These are phyloP conservation scores for Rhodotorula sp. DNA, from an alignment of 1,284 basidiomycete species.

Conservation along the genomic window DNA sequence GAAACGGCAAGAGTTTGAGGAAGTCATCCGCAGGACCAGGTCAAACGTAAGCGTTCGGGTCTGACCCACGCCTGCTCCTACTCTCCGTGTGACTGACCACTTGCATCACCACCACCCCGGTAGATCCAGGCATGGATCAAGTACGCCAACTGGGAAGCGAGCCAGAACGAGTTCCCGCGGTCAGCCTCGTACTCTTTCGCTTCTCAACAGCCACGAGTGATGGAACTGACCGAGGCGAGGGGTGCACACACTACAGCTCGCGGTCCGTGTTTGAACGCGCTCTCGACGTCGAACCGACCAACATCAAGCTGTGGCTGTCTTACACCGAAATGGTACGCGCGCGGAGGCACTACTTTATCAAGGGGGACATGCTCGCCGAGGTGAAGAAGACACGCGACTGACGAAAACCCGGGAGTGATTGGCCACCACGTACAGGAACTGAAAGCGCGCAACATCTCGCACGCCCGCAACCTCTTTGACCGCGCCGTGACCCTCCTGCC, in stretches of 20 bases:
- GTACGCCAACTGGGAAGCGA: conserved; percentile 75
- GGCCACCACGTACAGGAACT: conserved; percentile 60
- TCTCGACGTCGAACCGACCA: conserved; percentile 87
- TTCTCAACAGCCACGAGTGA: too few relatives aligned
- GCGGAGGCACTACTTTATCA: too few relatives aligned
- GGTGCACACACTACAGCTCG: conserved; percentile 49
- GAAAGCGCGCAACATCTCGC: conserved; percentile 93
- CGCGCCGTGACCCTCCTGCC: conserved; percentile 93
- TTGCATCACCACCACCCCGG: background rate
- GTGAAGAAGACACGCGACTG: too few relatives aligned
- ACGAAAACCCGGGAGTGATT: background rate
- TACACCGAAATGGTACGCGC: conserved; percentile 80
- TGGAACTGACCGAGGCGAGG: background rate
- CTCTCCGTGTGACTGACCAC: background rate
- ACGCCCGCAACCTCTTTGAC: conserved; percentile 95
- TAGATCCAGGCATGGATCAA: conserved; percentile 59
- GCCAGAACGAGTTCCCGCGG: conserved; percentile 91
- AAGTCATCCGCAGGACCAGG: conserved; percentile 84
- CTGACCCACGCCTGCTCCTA: too few relatives aligned
- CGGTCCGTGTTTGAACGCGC: conserved; percentile 96
- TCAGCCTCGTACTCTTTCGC: background rate
- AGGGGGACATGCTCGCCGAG: too few relatives aligned
- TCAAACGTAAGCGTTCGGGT: conserved; percentile 71
- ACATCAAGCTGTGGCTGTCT: conserved; percentile 86
- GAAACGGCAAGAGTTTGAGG: conserved; percentile 95